A percentile compares a stretch with the other conserved stretches of the same genome.
These are phyloP conservation scores for Silene vulgaris DNA, from an alignment of 179 eudicot genomes.

Conservation along the genomic window DNA sequence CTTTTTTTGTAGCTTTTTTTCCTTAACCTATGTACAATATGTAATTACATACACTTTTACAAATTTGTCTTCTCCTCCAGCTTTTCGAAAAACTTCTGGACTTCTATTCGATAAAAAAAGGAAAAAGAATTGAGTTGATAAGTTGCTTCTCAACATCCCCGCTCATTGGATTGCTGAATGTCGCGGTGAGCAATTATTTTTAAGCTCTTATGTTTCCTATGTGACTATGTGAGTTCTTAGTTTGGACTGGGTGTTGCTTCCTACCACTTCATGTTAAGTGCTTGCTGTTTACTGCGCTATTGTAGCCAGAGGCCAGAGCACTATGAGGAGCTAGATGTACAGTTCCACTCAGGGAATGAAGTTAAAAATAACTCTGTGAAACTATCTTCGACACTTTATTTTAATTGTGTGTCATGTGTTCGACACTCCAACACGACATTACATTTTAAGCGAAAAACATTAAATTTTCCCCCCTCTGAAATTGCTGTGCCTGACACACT, in stretches of 20 bases:
- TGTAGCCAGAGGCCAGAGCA: neutral
- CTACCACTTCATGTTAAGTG: neutral
- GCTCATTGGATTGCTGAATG: conserved; percentile 55
- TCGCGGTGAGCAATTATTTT: conserved; percentile 59
- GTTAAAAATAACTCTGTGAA: neutral
- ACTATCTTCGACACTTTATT: too few species aligned
- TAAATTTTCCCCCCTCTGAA: too few species aligned
- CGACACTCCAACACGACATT: too few species aligned
- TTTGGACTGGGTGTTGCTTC: neutral
- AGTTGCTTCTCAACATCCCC: conserved; percentile 38
- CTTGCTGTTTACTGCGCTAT: too few species aligned
- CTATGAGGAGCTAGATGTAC: neutral
- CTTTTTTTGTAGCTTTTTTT: neutral
- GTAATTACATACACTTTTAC: neutral
- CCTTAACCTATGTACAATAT: neutral
- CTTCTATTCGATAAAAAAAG: conserved; percentile 26
- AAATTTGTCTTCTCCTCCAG: conserved; percentile 30
- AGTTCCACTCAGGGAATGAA: neutral
- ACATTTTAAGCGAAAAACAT: too few species aligned
- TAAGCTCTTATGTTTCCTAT: neutral
- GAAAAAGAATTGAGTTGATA: conserved; percentile 31
- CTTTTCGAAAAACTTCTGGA: conserved; percentile 54
- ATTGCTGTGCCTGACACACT: too few species aligned
- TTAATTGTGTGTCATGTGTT: too few species aligned
- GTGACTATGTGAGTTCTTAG: neutral